Evolutionary conservation across 2,329 filamentous ascomycete genomes (phyloP).

Genomic region (Hypoxylon sp.): DNA sequence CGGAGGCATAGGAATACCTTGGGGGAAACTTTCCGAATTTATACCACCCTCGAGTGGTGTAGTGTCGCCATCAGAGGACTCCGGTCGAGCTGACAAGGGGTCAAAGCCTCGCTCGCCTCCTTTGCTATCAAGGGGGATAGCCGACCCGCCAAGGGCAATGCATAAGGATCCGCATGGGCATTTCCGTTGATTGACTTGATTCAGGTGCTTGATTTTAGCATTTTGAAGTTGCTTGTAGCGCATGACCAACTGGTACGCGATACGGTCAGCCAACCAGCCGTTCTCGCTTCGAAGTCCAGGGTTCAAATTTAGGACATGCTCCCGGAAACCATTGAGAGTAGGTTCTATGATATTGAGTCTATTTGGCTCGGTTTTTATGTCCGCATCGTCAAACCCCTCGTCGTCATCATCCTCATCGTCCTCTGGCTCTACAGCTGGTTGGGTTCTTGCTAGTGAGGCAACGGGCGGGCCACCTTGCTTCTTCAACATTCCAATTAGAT

Average conservation of each 20-base stretch:
- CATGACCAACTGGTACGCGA: constrained; percentile 83
- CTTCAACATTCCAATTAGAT: constrained; percentile 67
- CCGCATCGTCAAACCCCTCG: constrained; percentile 69
- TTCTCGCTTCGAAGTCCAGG: constrained; percentile 73
- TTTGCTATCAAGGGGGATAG: constrained; percentile 72
- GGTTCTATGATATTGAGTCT: constrained; percentile 78
- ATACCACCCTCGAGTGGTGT: constrained; percentile 79
- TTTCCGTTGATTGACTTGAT: constrained; percentile 65
- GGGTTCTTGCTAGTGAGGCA: constrained; percentile 61
- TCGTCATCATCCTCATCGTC: constrained; percentile 76
- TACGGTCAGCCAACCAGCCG: constrained; percentile 80
- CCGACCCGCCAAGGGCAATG: constrained; percentile 75
- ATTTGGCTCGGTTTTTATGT: constrained; percentile 73
- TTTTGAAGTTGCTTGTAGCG: constrained; percentile 85
- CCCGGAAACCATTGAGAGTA: constrained; percentile 81
- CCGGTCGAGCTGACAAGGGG: constrained; percentile 65
- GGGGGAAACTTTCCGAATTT: constrained; percentile 81
- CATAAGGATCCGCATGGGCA: constrained; percentile 77
- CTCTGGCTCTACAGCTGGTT: constrained; percentile 64
- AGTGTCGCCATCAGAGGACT: constrained; percentile 76
- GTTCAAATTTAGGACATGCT: constrained; percentile 81
- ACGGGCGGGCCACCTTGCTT: constrained; percentile 69
- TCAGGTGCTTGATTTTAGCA: constrained; percentile 78
- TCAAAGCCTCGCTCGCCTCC: constrained; percentile 73
- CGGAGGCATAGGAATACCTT: constrained; percentile 85